A percentile compares a stretch with the other conserved stretches of the same genome.
Evolutionary conservation across 306 rosid genomes (phyloP).

Genomic region (Inga oerstediana): DNA sequence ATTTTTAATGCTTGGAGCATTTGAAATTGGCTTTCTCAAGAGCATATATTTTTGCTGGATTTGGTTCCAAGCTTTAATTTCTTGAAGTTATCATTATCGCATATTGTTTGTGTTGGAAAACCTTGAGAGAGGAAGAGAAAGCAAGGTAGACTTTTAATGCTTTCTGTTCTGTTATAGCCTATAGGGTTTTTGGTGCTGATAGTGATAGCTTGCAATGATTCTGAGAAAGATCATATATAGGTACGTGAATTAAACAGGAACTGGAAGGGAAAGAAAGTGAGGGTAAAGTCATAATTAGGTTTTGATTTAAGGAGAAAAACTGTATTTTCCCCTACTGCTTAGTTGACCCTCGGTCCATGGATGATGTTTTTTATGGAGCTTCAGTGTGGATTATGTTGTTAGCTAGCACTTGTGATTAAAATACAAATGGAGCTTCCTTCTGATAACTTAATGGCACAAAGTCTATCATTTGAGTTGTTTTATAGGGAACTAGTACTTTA

Average conservation of each 20-base stretch:
- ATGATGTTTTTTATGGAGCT: too few relatives aligned
- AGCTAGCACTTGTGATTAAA: too few relatives aligned
- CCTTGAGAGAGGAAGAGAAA: too few relatives aligned
- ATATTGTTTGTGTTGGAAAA: too few relatives aligned
- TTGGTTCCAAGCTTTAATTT: slow-evolving; percentile 65
- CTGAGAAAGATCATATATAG: slow-evolving; percentile 1
- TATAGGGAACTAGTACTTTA: too few relatives aligned
- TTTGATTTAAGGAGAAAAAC: not conserved
- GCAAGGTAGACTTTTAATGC: too few relatives aligned
- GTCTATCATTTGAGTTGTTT: too few relatives aligned
- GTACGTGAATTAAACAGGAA: not conserved
- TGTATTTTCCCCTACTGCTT: not conserved
- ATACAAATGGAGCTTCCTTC: too few relatives aligned
- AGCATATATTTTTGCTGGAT: slow-evolving; percentile 88
- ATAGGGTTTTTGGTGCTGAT: slow-evolving; percentile 42
- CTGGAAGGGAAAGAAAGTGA: not conserved
- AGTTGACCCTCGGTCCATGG: too few relatives aligned
- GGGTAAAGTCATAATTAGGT: not conserved
- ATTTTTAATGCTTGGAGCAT: slow-evolving; percentile 91
- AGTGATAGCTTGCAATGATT: slow-evolving; percentile 49
- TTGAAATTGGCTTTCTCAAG: slow-evolving; percentile 92
- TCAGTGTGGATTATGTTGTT: too few relatives aligned
- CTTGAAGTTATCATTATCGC: slow-evolving; percentile 59
- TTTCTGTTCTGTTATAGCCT: too few relatives aligned
- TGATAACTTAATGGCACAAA: too few relatives aligned